Conservation (phyloP, 2,329 filamentous ascomycete species). For the Xylaria sp. region DNA sequence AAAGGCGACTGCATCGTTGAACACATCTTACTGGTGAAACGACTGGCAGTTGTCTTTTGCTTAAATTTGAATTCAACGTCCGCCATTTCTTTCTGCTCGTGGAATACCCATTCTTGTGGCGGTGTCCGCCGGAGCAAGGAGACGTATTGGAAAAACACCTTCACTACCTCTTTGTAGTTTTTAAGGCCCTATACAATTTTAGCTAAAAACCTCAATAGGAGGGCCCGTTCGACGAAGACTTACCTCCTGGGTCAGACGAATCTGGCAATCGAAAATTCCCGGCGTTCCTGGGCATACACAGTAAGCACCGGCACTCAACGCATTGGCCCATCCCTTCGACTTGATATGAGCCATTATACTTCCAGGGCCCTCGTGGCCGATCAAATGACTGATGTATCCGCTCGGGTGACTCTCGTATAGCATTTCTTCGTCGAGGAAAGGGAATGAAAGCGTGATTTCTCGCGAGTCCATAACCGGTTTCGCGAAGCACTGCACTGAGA, state of each 20-base stretch:
- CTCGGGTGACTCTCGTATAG: constrained; percentile 77
- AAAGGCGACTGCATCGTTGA: constrained; percentile 87
- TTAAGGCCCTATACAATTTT: constrained; percentile 52
- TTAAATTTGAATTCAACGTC: constrained; percentile 94
- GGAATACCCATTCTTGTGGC: constrained; percentile 88
- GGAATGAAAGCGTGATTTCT: constrained; percentile 74
- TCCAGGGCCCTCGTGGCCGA: constrained; percentile 88
- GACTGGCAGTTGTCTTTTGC: constrained; percentile 84
- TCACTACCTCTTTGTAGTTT: constrained; percentile 75
- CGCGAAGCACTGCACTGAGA: constrained; percentile 69
- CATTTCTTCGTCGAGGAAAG: constrained; percentile 77
- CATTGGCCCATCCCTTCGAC: constrained; percentile 82
- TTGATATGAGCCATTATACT: constrained; percentile 90
- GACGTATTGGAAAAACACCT: constrained; percentile 86
- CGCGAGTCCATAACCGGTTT: constrained; percentile 89
- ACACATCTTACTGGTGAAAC: constrained; percentile 80
- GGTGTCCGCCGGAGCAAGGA: constrained; percentile 73
- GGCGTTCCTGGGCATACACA: constrained; percentile 71
- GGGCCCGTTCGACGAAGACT: constrained; percentile 16
- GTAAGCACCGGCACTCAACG: constrained; percentile 70
- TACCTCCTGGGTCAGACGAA: constrained; percentile 78
- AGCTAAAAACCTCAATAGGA: constrained; percentile 4
- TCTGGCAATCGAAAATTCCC: constrained; percentile 71
- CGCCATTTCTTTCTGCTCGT: constrained; percentile 83
- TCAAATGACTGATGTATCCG: constrained; percentile 79